Evolutionary conservation across 1,284 basidiomycete genomes (phyloP).

Genomic region (Rhizoctonia solani): DNA sequence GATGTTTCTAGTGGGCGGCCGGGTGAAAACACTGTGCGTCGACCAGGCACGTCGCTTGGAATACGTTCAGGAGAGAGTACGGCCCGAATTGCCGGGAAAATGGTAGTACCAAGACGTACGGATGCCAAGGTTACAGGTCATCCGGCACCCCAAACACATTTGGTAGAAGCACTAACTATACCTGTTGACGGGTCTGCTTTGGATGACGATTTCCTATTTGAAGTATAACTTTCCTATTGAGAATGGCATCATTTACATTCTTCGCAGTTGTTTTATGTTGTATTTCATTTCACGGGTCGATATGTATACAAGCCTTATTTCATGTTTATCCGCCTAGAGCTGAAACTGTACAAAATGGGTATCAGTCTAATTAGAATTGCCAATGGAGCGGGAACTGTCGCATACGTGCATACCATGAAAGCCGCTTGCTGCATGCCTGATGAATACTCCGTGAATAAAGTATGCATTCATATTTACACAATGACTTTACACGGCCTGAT

Average conservation of each 20-base stretch:
- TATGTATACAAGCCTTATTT: too few species aligned
- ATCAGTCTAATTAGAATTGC: too few species aligned
- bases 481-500: too few species aligned
- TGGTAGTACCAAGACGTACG: constrained; percentile 6
- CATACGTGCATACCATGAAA: too few species aligned
- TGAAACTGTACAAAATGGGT: too few species aligned
- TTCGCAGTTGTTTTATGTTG: neutral
- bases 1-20: neutral
- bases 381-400: too few species aligned
- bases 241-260: too few species aligned
- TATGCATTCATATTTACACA: too few species aligned
- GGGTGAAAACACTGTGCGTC: neutral
- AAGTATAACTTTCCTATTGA: constrained; percentile 14
- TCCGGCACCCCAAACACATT: neutral
- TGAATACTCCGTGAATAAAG: neutral
- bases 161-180: constrained; percentile 24
- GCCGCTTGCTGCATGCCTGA: neutral
- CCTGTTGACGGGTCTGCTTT: constrained; percentile 12
- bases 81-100: constrained; percentile 24
- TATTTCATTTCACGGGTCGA: constrained; percentile 4
- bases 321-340: too few species aligned
- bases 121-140: constrained; percentile 5
- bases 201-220: constrained; percentile 33
- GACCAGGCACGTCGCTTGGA: constrained; percentile 15
- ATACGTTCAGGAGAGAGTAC: constrained; percentile 18